Percentiles rank a stretch among this genome's conserved stretches.
Conservation (phyloP, 2,329 filamentous ascomycete species). For the Trichophyton equinum region DNA sequence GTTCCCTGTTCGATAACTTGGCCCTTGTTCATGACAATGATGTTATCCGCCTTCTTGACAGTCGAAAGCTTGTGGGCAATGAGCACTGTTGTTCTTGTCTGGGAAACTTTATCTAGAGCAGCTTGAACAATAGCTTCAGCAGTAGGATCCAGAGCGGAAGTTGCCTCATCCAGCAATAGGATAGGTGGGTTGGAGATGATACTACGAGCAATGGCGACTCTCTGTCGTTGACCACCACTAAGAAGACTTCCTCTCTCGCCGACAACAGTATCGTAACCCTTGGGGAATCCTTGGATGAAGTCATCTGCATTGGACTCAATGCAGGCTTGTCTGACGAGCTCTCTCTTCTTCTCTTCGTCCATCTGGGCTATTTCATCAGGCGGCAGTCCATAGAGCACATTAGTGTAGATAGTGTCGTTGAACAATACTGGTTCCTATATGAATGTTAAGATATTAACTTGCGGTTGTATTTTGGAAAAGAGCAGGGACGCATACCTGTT, state of each 20-base stretch:
- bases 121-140: conserved; percentile 78
- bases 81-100: conserved; percentile 70
- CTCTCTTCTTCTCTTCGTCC: conserved; percentile 49
- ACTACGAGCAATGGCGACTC: conserved; percentile 74
- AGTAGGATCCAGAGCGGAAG: conserved; percentile 72
- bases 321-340: conserved; percentile 59
- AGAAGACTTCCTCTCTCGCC: conserved; percentile 77
- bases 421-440: conserved; percentile 74
- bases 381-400: conserved; percentile 68
- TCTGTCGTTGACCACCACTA: conserved; percentile 81
- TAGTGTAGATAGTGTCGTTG: conserved; percentile 65
- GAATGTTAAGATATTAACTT: conserved; percentile 16
- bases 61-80: conserved; percentile 83
- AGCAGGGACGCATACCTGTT: conserved; percentile 20
- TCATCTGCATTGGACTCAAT: conserved; percentile 80
- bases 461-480: too few species aligned
- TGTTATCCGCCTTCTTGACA: conserved; percentile 77
- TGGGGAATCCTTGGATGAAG: conserved; percentile 62
- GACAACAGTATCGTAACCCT: conserved; percentile 76
- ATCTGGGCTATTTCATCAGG: conserved; percentile 57
- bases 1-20: conserved; percentile 77
- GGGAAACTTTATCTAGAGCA: conserved; percentile 64
- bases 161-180: conserved; percentile 77
- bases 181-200: conserved; percentile 75
- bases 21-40: conserved; percentile 72